Evolutionary conservation across 1,139 yeast genomes (phyloP).

Genomic region (Pichia sp.): DNA sequence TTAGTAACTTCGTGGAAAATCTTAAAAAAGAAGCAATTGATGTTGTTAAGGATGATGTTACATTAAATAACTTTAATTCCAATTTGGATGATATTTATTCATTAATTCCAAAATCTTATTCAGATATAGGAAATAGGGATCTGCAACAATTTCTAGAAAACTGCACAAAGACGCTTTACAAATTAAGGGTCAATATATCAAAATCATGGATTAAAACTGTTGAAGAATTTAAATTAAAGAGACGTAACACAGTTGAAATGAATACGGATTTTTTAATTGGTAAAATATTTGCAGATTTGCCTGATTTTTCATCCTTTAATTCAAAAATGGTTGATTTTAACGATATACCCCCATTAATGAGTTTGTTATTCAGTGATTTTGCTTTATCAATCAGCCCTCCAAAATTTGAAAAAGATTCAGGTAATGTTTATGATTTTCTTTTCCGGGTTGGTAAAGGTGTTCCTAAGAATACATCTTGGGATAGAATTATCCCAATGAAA

Average conservation of each 20-base stretch:
- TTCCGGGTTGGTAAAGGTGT: slow-evolving; percentile 75
- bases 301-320: slow-evolving; percentile 38
- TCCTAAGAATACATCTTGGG: slow-evolving; percentile 63
- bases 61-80: background rate
- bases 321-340: slow-evolving; percentile 54
- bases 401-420: slow-evolving; percentile 40
- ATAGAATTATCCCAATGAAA: slow-evolving; percentile 61
- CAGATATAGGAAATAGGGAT: background rate
- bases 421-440: slow-evolving; percentile 53
- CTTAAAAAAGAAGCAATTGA: slow-evolving; percentile 1
- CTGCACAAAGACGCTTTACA: slow-evolving; percentile 18
- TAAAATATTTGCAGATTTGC: slow-evolving; percentile 10
- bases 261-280: slow-evolving; percentile 53
- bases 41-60: background rate
- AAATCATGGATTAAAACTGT: slow-evolving; percentile 63
- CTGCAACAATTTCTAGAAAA: background rate
- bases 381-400: slow-evolving; percentile 52
- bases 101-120: background rate
- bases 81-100: slow-evolving; percentile 1
- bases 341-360: slow-evolving; percentile 59
- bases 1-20: slow-evolving; percentile 36
- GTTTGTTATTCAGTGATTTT: slow-evolving; percentile 50
- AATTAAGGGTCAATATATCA: slow-evolving; percentile 42
- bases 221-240: slow-evolving; percentile 37
- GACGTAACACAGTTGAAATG: slow-evolving; percentile 43